A percentile compares a stretch with the other conserved stretches of the same genome.
Conservation (phyloP, 106 monocot genomes). For the Platanthera guangdongensis region DNA sequence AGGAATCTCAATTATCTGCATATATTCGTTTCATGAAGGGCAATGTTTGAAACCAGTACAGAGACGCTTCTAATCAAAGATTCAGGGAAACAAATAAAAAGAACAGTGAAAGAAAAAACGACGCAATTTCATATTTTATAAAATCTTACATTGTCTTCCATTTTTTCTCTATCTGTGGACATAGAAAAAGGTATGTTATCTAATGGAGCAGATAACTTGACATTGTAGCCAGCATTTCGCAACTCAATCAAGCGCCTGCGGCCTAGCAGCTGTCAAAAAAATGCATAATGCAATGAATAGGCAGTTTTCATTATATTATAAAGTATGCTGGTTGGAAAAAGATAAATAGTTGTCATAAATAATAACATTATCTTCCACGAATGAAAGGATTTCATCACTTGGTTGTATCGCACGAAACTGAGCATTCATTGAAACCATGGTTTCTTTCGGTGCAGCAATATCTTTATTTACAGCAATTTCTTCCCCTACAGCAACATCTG, state of each 20-base stretch:
- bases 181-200: conserved; percentile 86
- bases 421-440: conserved; percentile 69
- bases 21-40: not conserved
- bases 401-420: conserved; percentile 94
- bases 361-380: conserved; percentile 92
- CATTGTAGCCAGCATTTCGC: conserved; percentile 73
- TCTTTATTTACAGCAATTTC: conserved; percentile 28
- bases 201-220: conserved; percentile 78
- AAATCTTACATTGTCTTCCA: conserved; percentile 82
- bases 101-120: not conserved
- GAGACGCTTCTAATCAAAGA: not conserved
- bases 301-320: not conserved
- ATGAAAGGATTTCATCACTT: conserved; percentile 77
- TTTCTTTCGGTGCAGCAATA: conserved; percentile 41
- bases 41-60: not conserved
- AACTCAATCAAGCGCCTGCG: conserved; percentile 83
- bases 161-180: conserved; percentile 56
- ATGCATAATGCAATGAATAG: conserved; percentile 5
- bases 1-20: not conserved
- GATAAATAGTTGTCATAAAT: not conserved
- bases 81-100: not conserved
- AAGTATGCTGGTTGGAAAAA: not conserved
- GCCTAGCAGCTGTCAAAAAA: conserved; percentile 60
- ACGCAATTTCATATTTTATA: not conserved
- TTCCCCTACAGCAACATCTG: conserved; percentile 41